Evolutionary conservation across 1,284 basidiomycete genomes (phyloP).

Genomic region (Cryptococcus sp.): DNA sequence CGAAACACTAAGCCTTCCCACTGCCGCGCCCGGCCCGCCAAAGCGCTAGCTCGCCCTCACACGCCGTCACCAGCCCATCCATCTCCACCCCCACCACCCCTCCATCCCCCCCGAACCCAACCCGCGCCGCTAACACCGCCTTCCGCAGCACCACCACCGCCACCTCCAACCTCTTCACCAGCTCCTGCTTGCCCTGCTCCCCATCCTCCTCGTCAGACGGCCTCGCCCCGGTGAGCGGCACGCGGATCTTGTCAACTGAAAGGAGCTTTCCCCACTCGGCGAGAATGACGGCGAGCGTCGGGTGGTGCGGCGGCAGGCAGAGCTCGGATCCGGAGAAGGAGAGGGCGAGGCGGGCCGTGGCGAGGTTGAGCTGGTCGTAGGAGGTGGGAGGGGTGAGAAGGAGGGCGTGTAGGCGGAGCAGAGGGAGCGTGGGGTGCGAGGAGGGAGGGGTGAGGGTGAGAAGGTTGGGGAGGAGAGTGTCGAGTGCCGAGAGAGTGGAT

Average conservation of each 20-base stretch:
- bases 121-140: constrained; percentile 52
- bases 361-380: constrained; percentile 25
- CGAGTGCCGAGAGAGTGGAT: constrained; percentile 23
- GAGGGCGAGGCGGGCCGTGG: constrained; percentile 59
- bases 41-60: constrained; percentile 25
- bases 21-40: neutral
- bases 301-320: constrained; percentile 64
- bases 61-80: constrained; percentile 32
- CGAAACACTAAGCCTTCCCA: neutral
- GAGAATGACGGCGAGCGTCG: constrained; percentile 68
- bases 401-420: constrained; percentile 60
- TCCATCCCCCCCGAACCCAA: constrained; percentile 45
- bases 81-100: constrained; percentile 41
- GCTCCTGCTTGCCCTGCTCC: constrained; percentile 47
- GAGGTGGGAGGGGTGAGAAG: constrained; percentile 26
- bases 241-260: constrained; percentile 3
- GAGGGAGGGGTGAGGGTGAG: constrained; percentile 60
- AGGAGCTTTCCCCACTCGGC: constrained; percentile 79
- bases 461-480: constrained; percentile 62
- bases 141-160: constrained; percentile 62
- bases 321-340: constrained; percentile 58
- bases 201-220: constrained; percentile 1
- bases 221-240: neutral
- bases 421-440: constrained; percentile 70
- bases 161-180: constrained; percentile 59